A percentile compares a stretch with the other conserved stretches of the same genome.
Evolutionary conservation across 306 rosid genomes (phyloP).

Genomic region (Castanea sativa): DNA sequence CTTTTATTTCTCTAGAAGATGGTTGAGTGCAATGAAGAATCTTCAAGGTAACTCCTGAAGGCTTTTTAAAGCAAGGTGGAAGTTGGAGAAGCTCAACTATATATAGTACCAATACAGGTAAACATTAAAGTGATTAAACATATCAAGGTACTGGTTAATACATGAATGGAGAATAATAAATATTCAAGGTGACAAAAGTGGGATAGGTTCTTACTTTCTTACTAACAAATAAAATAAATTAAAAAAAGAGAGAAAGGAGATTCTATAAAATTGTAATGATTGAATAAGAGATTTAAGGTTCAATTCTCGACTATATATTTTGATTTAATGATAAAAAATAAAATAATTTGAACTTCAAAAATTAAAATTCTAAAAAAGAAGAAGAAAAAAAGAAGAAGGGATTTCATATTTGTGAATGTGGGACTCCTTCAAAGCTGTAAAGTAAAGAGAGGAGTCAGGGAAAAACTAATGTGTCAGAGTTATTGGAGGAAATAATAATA

Average conservation of each 20-base stretch:
- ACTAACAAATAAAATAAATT: too few species aligned
- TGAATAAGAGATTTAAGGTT: fast-evolving
- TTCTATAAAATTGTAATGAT: fast-evolving
- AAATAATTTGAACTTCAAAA: too few species aligned
- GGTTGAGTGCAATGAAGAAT: neutral
- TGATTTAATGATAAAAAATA: too few species aligned
- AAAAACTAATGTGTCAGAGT: constrained; percentile 8
- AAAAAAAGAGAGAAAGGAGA: too few species aligned
- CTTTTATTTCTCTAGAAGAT: neutral
- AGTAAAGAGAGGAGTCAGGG: neutral
- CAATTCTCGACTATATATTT: too few species aligned
- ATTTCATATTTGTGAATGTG: neutral
- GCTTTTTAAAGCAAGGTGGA: neutral
- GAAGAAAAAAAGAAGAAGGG: too few species aligned
- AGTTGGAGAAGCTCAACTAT: neutral
- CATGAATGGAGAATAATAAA: too few species aligned
- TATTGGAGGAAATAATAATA: neutral
- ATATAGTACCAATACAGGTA: neutral
- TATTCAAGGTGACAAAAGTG: too few species aligned
- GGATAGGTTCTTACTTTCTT: too few species aligned
- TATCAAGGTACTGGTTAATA: too few species aligned
- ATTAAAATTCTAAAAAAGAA: too few species aligned
- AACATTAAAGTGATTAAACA: neutral
- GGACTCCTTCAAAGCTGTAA: constrained; percentile 8
- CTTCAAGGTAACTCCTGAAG: neutral